Evolutionary conservation across 306 rosid genomes (phyloP).

Genomic region (Hippophae rhamnoides): DNA sequence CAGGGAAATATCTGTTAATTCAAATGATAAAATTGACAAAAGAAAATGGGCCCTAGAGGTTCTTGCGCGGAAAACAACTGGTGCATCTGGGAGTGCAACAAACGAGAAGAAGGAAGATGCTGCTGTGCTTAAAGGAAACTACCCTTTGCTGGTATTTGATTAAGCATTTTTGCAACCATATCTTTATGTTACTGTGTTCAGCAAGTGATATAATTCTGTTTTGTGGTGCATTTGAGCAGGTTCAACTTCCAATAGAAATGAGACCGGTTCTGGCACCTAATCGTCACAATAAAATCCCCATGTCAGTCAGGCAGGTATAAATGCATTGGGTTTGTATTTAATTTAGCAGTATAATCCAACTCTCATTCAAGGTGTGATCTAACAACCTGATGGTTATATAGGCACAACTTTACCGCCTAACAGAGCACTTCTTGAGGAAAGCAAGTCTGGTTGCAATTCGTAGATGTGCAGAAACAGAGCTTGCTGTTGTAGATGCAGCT

Average conservation of each 20-base stretch:
- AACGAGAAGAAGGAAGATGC: constrained; percentile 46
- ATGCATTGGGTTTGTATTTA: background rate
- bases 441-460: constrained; percentile 51
- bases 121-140: constrained; percentile 57
- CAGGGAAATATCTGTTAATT: constrained; percentile 35
- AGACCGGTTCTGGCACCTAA: constrained; percentile 65
- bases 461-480: constrained; percentile 80
- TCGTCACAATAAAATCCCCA: constrained; percentile 69
- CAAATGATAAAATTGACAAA: constrained; percentile 58
- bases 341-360: no score
- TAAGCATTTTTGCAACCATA: constrained; percentile 10
- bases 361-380: no score
- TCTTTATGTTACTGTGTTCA: constrained; percentile 19
- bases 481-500: constrained; percentile 90
- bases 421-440: constrained; percentile 76
- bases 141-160: constrained; percentile 78
- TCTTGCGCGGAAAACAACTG: constrained; percentile 77
- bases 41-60: constrained; percentile 92
- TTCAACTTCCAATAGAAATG: constrained; percentile 81
- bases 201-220: constrained; percentile 19
- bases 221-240: constrained; percentile 52
- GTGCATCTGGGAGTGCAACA: constrained; percentile 30
- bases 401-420: constrained; percentile 82
- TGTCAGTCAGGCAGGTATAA: constrained; percentile 87
- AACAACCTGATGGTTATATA: constrained; percentile 18